phyloP scores from a whole-genome alignment of 2,329 filamentous ascomycete species.

The Penicillium sp. region DNA sequence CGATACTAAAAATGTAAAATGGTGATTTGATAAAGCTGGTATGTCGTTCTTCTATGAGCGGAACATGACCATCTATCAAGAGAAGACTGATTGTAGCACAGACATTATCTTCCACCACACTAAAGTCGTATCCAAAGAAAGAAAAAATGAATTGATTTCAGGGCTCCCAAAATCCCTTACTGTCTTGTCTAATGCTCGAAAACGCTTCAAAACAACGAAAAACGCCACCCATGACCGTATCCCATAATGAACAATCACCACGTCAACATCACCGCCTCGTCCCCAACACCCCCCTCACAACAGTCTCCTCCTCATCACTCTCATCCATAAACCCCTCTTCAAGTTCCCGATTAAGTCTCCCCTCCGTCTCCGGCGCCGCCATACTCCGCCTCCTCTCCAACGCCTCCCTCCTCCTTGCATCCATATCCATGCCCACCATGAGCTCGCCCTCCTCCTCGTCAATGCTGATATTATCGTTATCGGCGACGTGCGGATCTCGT shows the following conservation, averaged over 20 bases:
- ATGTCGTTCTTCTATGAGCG: too few species aligned
- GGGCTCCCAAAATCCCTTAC: not conserved
- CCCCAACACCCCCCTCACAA: slow-evolving; percentile 28
- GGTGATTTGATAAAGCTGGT: not conserved
- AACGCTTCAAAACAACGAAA: slow-evolving; percentile 4
- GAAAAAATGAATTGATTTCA: not conserved
- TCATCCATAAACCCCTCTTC: slow-evolving; percentile 78
- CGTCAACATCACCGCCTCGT: not conserved
- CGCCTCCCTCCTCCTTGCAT: slow-evolving; percentile 53
- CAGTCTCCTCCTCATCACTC: slow-evolving; percentile 68
- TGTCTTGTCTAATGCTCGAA: not conserved
- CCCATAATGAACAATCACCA: slow-evolving; percentile 9
- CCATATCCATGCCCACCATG: slow-evolving; percentile 61
- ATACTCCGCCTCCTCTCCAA: slow-evolving; percentile 52
- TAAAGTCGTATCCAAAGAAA: not conserved
- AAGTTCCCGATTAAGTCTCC: slow-evolving; percentile 77
- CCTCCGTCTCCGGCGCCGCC: slow-evolving; percentile 46
- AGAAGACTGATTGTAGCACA: not conserved
- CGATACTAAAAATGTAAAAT: not conserved
- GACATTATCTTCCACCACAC: not conserved
- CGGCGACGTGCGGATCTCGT: slow-evolving; percentile 48
- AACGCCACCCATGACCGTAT: slow-evolving; percentile 24
- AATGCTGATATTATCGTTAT: slow-evolving; percentile 61
- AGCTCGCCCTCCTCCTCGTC: slow-evolving; percentile 71
- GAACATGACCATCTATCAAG: not conserved